Evolutionary conservation across 495 filamentous ascomycete species (phyloP).

Genomic region (Penicillium arizonense): DNA sequence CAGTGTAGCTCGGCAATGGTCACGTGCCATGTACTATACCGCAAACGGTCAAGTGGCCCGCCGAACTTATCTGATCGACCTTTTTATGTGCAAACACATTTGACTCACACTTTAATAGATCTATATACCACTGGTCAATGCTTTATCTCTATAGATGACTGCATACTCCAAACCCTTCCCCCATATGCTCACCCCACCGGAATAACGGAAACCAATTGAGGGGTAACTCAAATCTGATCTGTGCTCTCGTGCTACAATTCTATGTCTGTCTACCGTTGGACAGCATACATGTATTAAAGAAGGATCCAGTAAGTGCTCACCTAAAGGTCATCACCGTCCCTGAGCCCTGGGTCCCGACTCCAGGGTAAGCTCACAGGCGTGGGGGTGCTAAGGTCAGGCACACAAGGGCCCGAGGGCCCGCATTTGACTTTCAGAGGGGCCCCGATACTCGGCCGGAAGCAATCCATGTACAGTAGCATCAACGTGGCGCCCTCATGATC

Average conservation of each 20-base stretch:
- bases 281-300: no score
- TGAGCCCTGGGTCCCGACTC: not conserved
- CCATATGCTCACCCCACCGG: no score
- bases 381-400: conserved; percentile 2
- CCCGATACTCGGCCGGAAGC: conserved; percentile 7
- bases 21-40: conserved; percentile 14
- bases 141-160: not conserved
- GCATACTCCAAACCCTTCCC: no score
- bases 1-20: not conserved
- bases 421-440: conserved; percentile 4
- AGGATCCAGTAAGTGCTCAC: not conserved
- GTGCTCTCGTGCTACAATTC: no score
- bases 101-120: conserved; percentile 21
- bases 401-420: conserved; percentile 8
- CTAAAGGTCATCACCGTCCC: not conserved
- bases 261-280: no score
- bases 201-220: not conserved
- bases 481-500: not conserved
- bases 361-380: conserved; percentile 1
- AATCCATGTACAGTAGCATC: not conserved
- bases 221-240: not conserved
- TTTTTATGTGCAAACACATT: conserved; percentile 21
- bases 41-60: conserved; percentile 12
- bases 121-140: not conserved
- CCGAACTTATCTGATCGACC: conserved; percentile 25